Evolutionary conservation across 1,284 basidiomycete species (phyloP), one percentile per base, ranked within the genome.

Genomic region (Crucibulum parvulum): DNA sequence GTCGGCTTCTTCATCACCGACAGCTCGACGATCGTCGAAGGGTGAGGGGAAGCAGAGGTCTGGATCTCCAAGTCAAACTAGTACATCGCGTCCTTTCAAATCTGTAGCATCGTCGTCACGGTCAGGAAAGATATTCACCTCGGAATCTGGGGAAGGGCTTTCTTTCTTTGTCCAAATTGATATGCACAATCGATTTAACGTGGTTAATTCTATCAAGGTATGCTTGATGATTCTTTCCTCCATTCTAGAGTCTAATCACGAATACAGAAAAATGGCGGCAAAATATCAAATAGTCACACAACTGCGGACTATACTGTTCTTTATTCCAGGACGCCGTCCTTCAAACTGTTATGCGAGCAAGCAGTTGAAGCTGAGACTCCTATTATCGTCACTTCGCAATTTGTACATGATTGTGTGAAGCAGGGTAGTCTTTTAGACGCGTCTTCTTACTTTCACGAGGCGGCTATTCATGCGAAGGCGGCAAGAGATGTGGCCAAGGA

Each of bases 101-200:
- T 24, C 24, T 24, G 24, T 24, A 24, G 24, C 24, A 24, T 24
- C 24, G 24, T 24, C 24, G 24, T 24, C 24, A 24, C 24, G 4
- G 24, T 58, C 59, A n/a, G 60, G 58, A 37, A 62, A 60, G 37
- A 62, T 78, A 16, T 83, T 83, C 57, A 69, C 58, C 36, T 65
- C 65, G 2, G 57, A 68, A 37, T 62, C 65, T 39, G 85, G 83
- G 6, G 62, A 70, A 53, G 67, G 78, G 0, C 62, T 85, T 37
- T 67, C 73, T n/a, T 88, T 89, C 63, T 88, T 83, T 64, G 82
- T 88, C 37, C 84, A 86, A 67, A 75, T 87, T n/a, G 84, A 85
- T 59, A 71, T 87, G 2, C 78, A 79, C 50, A 79, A 81, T 53
- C 79, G 87, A 24, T 71, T 74, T 15, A 66, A 72, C 1, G 63